These are phyloP conservation scores for Mycena galopus DNA, from an alignment of 768 basidiomycete species.

Conservation along the genomic window DNA sequence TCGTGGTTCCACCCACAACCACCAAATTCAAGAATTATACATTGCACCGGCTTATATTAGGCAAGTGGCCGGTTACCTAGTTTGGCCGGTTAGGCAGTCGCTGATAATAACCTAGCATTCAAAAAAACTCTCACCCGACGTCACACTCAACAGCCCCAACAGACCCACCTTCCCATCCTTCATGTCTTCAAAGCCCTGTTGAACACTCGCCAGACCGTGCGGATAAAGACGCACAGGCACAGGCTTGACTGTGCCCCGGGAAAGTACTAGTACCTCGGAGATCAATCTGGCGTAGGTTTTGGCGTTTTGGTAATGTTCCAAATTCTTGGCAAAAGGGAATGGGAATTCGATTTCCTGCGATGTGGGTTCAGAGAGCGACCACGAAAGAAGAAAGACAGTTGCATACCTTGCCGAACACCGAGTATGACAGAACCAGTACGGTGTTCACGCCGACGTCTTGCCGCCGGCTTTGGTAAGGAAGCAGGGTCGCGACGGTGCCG, in stretches of 20 bases:
- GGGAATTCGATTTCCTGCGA: conserved; percentile 14
- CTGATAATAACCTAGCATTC: too few species aligned
- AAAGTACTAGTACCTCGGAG: conserved; percentile 34
- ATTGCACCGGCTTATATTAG: too few species aligned
- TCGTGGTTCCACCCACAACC: too few species aligned
- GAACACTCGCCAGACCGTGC: conserved; percentile 37
- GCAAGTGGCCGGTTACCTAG: too few species aligned
- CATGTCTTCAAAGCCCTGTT: conserved; percentile 18
- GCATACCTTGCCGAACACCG: conserved; percentile 39
- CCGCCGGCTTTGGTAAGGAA: conserved; percentile 39
- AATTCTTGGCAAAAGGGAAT: conserved; percentile 14
- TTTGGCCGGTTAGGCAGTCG: too few species aligned
- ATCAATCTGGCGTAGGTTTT: conserved; percentile 35
- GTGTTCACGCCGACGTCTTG: conserved; percentile 28
- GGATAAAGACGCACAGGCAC: conserved; percentile 39
- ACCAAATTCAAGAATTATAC: too few species aligned
- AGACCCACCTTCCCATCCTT: conserved; percentile 24
- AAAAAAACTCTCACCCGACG: too few species aligned
- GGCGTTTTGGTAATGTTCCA: conserved; percentile 33
- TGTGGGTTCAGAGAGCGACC: not conserved
- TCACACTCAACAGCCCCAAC: too few species aligned
- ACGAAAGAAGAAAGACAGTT: not conserved
- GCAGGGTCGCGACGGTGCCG: conserved; percentile 41
- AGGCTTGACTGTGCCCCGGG: conserved; percentile 25
- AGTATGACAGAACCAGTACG: conserved; percentile 38